Evolutionary conservation across 192 early-diverging fungal genomes (phyloP).

Genomic region (Spizellomyces sp.): DNA sequence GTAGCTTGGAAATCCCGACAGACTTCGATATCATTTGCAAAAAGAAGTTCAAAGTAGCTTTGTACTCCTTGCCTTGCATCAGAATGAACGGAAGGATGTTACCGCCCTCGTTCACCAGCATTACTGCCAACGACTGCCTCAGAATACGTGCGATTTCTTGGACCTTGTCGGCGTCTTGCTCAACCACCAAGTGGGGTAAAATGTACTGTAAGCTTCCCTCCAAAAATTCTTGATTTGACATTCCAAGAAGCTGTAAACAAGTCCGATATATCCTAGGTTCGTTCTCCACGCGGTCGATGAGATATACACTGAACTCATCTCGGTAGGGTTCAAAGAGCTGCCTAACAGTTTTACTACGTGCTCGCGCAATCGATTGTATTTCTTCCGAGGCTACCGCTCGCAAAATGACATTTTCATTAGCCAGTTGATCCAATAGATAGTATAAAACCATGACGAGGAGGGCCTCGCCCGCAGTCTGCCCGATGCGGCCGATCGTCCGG

Average conservation of each 20-base stretch:
- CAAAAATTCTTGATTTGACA: slow-evolving; percentile 27
- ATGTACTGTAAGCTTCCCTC: slow-evolving; percentile 31
- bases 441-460: slow-evolving; percentile 14
- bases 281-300: slow-evolving; percentile 27
- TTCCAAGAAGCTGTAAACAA: slow-evolving; percentile 23
- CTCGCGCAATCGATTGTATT: slow-evolving; percentile 22
- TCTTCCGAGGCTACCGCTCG: slow-evolving; percentile 28
- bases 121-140: neutral
- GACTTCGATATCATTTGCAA: slow-evolving; percentile 10
- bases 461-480: neutral
- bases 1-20: slow-evolving; percentile 2
- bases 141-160: slow-evolving; percentile 12
- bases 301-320: slow-evolving; percentile 25
- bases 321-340: slow-evolving; percentile 32
- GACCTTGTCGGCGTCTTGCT: slow-evolving; percentile 26
- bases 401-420: slow-evolving; percentile 10
- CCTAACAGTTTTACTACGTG: slow-evolving; percentile 12
- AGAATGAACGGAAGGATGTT: slow-evolving; percentile 34
- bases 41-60: slow-evolving; percentile 18
- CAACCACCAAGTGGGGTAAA: slow-evolving; percentile 36
- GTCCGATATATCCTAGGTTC: slow-evolving; percentile 19
- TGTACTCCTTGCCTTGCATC: slow-evolving; percentile 20
- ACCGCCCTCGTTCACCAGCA: slow-evolving; percentile 36
- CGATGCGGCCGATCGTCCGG: neutral
- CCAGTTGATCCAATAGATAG: slow-evolving; percentile 22